Evolutionary conservation across 2,329 filamentous ascomycete species (phyloP), one percentile per base, ranked within the genome.

Genomic region (Hymenoscyphus fructigenus): DNA sequence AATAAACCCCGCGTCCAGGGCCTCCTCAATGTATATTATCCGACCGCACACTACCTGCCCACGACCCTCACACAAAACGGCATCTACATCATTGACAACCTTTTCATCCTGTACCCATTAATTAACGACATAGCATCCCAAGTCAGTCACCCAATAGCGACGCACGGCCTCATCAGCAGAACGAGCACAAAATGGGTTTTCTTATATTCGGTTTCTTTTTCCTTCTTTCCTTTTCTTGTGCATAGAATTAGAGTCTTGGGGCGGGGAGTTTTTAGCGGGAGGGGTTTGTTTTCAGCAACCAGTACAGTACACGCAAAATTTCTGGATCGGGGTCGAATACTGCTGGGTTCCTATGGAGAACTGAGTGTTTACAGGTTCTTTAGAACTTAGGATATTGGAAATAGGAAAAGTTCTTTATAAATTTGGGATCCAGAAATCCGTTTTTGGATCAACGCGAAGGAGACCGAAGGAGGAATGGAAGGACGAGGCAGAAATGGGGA

Each of bases 241-340:
- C 47, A 53, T 53, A 23, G 65, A 67, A 61, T 47, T 68, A 67
- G 66, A 68, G 47, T 66, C 64, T 66, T 63, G 65, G n/a, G 44
- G 61, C 23, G n/a, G 9, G 41, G 56, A 12, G 50, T 17, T 50
- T 34, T 29, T 12, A 41, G 38, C 17, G 15, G 38, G 38, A 29
- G 15, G 44, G 59, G 32, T 23, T 38, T 38, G 57, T 53, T 53
- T 53, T 53, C 47, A 23, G 9, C n/a, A 47, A 47, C 41, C 5
- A n/a, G 41, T 47, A 47, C 41, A 47, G 7, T 20, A 7, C 47
- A 26, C 2, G 5, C 4, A 38, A 15, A 38, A 38, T 34, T 15
- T 36, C n/a, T 64, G 53, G 61, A 26, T 60, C 26, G 61, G 60
- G 28, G 56, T 34, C 15, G n/a, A 47, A 23, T 26, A 50, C 26